Evolutionary conservation across 345 rosid species (phyloP).

Genomic region (Anacardium occidentale): DNA sequence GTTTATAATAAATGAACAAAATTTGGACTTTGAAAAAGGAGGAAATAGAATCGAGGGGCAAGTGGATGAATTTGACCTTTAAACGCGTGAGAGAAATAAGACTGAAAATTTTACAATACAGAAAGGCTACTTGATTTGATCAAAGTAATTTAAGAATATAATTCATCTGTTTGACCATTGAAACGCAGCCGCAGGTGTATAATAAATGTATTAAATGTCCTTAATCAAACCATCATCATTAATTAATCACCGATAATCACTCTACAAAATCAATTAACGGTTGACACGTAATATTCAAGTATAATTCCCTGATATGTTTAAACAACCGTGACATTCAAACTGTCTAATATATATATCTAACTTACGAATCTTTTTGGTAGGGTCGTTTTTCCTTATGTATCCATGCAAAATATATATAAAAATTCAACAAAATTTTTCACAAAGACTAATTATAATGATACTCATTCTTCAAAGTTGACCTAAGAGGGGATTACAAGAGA

Average conservation of each 20-base stretch:
- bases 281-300: too few species aligned
- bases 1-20: not conserved
- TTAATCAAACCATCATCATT: not conserved
- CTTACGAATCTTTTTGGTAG: too few species aligned
- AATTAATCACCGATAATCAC: not conserved
- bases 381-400: too few species aligned
- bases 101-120: not conserved
- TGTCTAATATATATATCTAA: too few species aligned
- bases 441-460: not conserved
- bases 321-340: too few species aligned
- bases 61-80: conserved; percentile 23
- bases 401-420: not conserved
- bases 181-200: too few species aligned
- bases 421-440: not conserved
- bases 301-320: too few species aligned
- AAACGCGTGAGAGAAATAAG: not conserved
- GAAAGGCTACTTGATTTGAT: not conserved
- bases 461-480: too few species aligned
- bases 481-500: too few species aligned
- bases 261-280: not conserved
- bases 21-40: not conserved
- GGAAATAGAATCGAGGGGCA: not conserved
- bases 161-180: too few species aligned
- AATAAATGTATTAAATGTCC: too few species aligned
- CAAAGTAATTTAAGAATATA: not conserved